Conservation (phyloP, 495 filamentous ascomycete species). For the Podospora australis region DNA sequence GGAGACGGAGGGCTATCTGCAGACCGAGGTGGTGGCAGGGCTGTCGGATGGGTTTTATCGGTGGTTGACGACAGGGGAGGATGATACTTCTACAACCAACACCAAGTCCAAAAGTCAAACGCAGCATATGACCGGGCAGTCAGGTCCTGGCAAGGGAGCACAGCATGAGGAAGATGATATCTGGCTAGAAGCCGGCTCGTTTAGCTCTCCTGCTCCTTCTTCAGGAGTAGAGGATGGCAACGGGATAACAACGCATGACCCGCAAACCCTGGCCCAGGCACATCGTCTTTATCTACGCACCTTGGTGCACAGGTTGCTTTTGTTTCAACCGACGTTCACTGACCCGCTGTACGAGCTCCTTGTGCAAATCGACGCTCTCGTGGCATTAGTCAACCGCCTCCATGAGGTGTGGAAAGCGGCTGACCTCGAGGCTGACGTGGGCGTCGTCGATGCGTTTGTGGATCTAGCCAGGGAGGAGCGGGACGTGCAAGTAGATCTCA, state of each 20-base stretch:
- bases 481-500: constrained; percentile 54
- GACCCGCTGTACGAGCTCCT: constrained; percentile 63
- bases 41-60: constrained; percentile 62
- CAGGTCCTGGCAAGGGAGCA: not conserved
- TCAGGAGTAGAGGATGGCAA: constrained; percentile 4
- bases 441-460: constrained; percentile 64
- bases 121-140: too few relatives aligned
- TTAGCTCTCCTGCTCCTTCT: constrained; percentile 59
- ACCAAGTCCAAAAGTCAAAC: not conserved
- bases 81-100: constrained; percentile 16
- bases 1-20: constrained; percentile 78
- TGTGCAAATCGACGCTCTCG: constrained; percentile 65
- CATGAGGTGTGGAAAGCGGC: constrained; percentile 64
- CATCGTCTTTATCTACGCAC: constrained; percentile 68
- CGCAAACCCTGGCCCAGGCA: constrained; percentile 72
- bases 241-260: constrained; percentile 53
- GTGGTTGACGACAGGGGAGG: constrained; percentile 37
- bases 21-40: constrained; percentile 78
- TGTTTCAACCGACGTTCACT: constrained; percentile 65
- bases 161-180: constrained; percentile 19
- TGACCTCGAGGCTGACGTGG: constrained; percentile 72
- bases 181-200: too few relatives aligned
- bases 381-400: constrained; percentile 64
- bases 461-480: constrained; percentile 63
- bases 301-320: constrained; percentile 60